phyloP scores from a whole-genome alignment of 495 filamentous ascomycete species.

The Hypoxylon perforatum region DNA sequence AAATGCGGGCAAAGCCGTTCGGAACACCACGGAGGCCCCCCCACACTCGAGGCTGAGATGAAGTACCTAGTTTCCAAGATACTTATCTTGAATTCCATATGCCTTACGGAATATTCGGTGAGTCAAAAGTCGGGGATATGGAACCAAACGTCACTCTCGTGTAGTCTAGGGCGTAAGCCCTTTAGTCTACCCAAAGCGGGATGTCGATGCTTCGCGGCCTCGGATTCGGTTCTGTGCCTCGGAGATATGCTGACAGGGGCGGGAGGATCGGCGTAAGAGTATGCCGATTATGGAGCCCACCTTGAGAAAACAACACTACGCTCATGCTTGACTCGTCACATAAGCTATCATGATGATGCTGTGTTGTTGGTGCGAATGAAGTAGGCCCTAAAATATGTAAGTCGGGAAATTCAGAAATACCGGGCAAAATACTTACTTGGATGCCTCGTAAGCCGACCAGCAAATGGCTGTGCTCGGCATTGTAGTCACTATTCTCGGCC shows the following conservation, averaged over 20 bases:
- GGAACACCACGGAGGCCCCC: slow-evolving; percentile 20
- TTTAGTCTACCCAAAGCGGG: slow-evolving; percentile 17
- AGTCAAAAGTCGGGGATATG: background rate
- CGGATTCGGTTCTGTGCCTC: slow-evolving; percentile 34
- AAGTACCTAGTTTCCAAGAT: slow-evolving; percentile 18
- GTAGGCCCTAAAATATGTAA: slow-evolving; percentile 59
- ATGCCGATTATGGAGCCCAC: slow-evolving; percentile 28
- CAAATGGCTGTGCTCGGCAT: slow-evolving; percentile 99
- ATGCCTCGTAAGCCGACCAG: slow-evolving; percentile 80
- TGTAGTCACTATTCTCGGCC: slow-evolving; percentile 91
- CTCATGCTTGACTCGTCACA: slow-evolving; percentile 13
- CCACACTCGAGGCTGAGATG: slow-evolving; percentile 18
- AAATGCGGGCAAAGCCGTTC: slow-evolving; percentile 14
- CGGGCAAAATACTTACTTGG: slow-evolving; percentile 57
- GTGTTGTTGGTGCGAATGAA: slow-evolving; percentile 63
- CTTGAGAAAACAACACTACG: slow-evolving; percentile 26
- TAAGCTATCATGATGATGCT: slow-evolving; percentile 21
- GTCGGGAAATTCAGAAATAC: slow-evolving; percentile 1
- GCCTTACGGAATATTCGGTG: slow-evolving; percentile 20
- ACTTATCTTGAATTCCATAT: slow-evolving; percentile 10
- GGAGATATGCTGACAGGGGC: slow-evolving; percentile 38
- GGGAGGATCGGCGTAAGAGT: slow-evolving; percentile 38
- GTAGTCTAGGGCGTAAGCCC: slow-evolving; percentile 13
- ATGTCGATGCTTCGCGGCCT: slow-evolving; percentile 12
- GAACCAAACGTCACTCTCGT: slow-evolving; percentile 8